Percentiles rank a stretch among this genome's conserved stretches.
Conservation (phyloP, 1,284 basidiomycete genomes). For the Ganoderma lucidum region DNA sequence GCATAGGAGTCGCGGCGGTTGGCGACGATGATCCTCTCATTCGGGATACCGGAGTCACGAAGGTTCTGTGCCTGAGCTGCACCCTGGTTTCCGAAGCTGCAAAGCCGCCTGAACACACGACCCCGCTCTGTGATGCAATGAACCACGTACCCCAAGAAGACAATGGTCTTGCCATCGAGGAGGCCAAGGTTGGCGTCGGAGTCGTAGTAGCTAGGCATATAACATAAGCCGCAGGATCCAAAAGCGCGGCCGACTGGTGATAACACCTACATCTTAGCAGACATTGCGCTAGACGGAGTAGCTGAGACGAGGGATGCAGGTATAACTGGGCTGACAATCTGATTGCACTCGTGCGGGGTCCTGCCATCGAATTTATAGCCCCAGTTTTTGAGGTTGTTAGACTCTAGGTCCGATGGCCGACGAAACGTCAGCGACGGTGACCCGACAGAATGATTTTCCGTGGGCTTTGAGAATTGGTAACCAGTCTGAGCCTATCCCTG, state of each 20-base stretch:
- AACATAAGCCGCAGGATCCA: conserved; percentile 17
- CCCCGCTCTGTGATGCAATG: background rate
- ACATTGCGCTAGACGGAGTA: conserved; percentile 38
- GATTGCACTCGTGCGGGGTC: background rate
- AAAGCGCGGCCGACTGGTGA: background rate
- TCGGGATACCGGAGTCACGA: conserved; percentile 68
- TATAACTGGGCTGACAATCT: background rate
- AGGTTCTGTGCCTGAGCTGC: conserved; percentile 73
- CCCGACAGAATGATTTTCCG: background rate
- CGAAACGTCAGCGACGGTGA: background rate
- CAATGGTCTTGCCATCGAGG: conserved; percentile 60
- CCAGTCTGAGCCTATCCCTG: background rate
- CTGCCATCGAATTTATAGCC: conserved; percentile 19
- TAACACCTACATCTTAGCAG: conserved; percentile 56
- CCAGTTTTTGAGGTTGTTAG: conserved; percentile 16
- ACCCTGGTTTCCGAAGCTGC: conserved; percentile 72
- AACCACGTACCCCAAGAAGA: conserved; percentile 62
- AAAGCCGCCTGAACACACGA: background rate
- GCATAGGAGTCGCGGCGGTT: conserved; percentile 67
- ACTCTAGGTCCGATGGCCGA: conserved; percentile 21
- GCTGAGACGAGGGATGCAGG: background rate
- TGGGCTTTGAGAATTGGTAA: background rate
- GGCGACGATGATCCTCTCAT: conserved; percentile 65
- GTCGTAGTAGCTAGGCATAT: conserved; percentile 60
- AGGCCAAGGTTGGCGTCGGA: conserved; percentile 60